Evolutionary conservation across 768 basidiomycete species (phyloP).

Genomic region (Lyophyllum semitale): DNA sequence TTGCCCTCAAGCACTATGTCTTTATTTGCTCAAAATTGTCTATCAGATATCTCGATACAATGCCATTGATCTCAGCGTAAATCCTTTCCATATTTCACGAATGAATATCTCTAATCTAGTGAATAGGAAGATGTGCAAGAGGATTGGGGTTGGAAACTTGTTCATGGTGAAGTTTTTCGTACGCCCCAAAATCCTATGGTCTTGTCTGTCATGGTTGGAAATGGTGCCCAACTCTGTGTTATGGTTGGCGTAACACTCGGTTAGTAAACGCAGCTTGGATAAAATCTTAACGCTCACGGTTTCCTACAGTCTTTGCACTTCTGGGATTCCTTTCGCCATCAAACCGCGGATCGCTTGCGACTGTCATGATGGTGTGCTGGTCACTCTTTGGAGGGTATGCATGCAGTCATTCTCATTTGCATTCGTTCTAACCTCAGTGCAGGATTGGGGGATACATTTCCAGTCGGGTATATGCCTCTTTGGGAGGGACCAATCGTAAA

Average conservation of each 20-base stretch:
- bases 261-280: slow-evolving; percentile 27
- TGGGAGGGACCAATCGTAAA: slow-evolving; percentile 77
- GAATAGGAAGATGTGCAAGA: slow-evolving; percentile 91
- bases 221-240: slow-evolving; percentile 80
- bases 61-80: slow-evolving; percentile 84
- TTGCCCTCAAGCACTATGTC: slow-evolving; percentile 1
- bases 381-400: slow-evolving; percentile 85
- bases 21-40: slow-evolving; percentile 1
- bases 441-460: slow-evolving; percentile 91
- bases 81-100: slow-evolving; percentile 19
- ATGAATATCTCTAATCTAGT: not conserved
- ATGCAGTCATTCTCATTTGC: not conserved
- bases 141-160: slow-evolving; percentile 98
- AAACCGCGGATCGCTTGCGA: slow-evolving; percentile 91
- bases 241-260: slow-evolving; percentile 90
- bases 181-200: slow-evolving; percentile 75
- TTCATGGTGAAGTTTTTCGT: slow-evolving; percentile 96
- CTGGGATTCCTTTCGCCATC: slow-evolving; percentile 94
- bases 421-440: slow-evolving; percentile 9
- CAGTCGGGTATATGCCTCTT: slow-evolving; percentile 74
- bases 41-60: slow-evolving; percentile 91
- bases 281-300: slow-evolving; percentile 4
- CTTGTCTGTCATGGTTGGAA: slow-evolving; percentile 87
- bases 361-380: slow-evolving; percentile 94
- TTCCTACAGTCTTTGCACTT: slow-evolving; percentile 75